Percentiles rank a stretch among this genome's conserved stretches.
phyloP scores from a whole-genome alignment of 2,329 filamentous ascomycete species.

The Talaromyces amestolkiae region DNA sequence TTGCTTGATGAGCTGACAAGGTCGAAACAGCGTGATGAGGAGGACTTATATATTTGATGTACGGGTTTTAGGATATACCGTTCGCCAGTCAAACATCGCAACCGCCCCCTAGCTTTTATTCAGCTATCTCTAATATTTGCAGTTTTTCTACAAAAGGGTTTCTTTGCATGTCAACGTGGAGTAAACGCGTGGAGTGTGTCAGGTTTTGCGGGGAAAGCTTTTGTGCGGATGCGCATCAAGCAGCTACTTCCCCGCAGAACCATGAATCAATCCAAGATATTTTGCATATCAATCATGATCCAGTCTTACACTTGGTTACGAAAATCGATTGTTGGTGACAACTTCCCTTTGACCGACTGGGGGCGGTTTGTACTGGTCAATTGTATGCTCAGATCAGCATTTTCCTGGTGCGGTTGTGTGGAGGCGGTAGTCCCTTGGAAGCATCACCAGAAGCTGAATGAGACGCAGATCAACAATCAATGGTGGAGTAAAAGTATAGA shows the following conservation, averaged over 20 bases:
- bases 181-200: neutral
- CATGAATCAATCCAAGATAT: neutral
- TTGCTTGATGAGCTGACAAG: conserved; percentile 1
- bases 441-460: neutral
- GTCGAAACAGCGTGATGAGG: neutral
- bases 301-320: neutral
- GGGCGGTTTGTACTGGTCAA: neutral
- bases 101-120: neutral
- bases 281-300: neutral
- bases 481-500: neutral
- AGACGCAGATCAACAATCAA: neutral
- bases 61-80: neutral
- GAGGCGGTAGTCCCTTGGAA: neutral
- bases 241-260: neutral
- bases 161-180: too few species aligned
- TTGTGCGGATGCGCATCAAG: conserved; percentile 1
- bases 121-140: neutral
- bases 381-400: neutral
- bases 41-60: conserved; percentile 7
- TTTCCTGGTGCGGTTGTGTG: neutral
- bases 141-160: too few species aligned
- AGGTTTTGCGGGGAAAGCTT: neutral
- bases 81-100: neutral
- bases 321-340: neutral
- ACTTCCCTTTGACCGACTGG: conserved; percentile 5